A percentile compares a stretch with the other conserved stretches of the same genome.
These are phyloP conservation scores for Colletotrichum brevisporum DNA, from an alignment of 2,329 filamentous ascomycete genomes.

Conservation along the genomic window DNA sequence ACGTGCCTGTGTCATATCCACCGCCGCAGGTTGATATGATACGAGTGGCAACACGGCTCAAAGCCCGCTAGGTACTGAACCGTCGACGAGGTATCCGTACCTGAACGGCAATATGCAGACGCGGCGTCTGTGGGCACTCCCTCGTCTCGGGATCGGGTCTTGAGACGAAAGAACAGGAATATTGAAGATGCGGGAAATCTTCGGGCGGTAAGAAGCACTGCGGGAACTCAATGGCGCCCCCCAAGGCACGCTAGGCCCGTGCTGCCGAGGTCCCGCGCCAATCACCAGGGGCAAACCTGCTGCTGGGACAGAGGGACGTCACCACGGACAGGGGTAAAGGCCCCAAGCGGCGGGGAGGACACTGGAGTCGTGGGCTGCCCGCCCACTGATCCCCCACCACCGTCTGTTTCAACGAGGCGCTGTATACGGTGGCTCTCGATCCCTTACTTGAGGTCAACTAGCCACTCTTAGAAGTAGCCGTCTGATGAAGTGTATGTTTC, in stretches of 20 bases:
- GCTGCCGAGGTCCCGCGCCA: conserved; percentile 37
- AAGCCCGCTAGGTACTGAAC: too few relatives aligned
- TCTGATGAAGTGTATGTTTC: too few relatives aligned
- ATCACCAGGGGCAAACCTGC: conserved; percentile 26
- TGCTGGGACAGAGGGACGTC: conserved; percentile 22
- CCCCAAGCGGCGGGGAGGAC: conserved; percentile 23
- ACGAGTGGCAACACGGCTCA: too few relatives aligned
- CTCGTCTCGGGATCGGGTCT: conserved; percentile 13
- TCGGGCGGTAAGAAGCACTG: conserved; percentile 6
- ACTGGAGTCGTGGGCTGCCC: too few relatives aligned
- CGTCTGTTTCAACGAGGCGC: conserved; percentile 17
- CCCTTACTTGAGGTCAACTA: too few relatives aligned
- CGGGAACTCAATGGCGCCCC: conserved; percentile 8
- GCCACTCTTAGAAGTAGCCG: too few relatives aligned
- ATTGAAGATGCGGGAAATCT: conserved; percentile 6
- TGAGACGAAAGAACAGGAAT: background rate
- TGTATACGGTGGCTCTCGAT: too few relatives aligned
- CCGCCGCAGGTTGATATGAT: too few relatives aligned
- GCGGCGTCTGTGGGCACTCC: too few relatives aligned
- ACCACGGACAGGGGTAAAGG: conserved; percentile 26
- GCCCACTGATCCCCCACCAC: background rate
- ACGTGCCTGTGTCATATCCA: too few relatives aligned
- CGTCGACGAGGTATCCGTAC: too few relatives aligned
- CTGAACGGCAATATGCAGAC: too few relatives aligned
- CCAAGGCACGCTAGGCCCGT: conserved; percentile 30